These are phyloP conservation scores for Pisolithus orientalis DNA, from an alignment of 768 basidiomycete genomes.

Conservation along the genomic window DNA sequence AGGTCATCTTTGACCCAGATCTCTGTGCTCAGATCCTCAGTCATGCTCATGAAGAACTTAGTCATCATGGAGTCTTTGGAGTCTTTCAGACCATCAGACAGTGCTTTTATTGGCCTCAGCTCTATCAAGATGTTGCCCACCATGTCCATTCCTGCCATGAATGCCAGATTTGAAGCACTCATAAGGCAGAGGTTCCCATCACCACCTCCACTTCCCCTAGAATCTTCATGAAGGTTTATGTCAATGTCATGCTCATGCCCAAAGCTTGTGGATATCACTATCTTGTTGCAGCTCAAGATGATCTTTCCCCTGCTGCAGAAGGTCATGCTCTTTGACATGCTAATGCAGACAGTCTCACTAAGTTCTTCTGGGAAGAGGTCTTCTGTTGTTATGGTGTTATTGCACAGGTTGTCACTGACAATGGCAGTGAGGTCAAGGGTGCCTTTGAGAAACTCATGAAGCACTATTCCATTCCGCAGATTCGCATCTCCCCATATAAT, in stretches of 20 bases:
- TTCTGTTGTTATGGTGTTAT: slow-evolving; percentile 3
- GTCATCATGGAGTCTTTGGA: too few relatives aligned
- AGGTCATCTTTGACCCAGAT: too few relatives aligned
- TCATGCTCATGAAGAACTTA: too few relatives aligned
- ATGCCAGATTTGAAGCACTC: slow-evolving; percentile 22
- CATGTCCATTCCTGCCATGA: slow-evolving; percentile 23
- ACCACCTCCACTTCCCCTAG: slow-evolving; percentile 1
- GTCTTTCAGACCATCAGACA: too few relatives aligned
- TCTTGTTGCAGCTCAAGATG: slow-evolving; percentile 9
- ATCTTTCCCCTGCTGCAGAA: slow-evolving; percentile 8
- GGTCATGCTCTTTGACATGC: slow-evolving; percentile 19
- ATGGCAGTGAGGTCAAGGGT: neutral
- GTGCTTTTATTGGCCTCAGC: neutral
- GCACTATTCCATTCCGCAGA: neutral
- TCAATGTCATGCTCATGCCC: slow-evolving; percentile 1
- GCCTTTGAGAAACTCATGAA: neutral
- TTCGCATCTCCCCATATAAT: slow-evolving; percentile 28
- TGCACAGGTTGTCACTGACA: slow-evolving; percentile 3
- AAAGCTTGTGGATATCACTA: slow-evolving; percentile 1
- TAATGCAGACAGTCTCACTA: neutral
- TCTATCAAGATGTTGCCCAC: slow-evolving; percentile 20
- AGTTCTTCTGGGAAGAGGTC: slow-evolving; percentile 17
- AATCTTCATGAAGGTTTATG: slow-evolving; percentile 9
- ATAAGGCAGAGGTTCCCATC: slow-evolving; percentile 12
- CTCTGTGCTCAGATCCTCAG: too few relatives aligned